phyloP scores from a whole-genome alignment of 495 filamentous ascomycete species.

The Lasiosphaeria hispida region DNA sequence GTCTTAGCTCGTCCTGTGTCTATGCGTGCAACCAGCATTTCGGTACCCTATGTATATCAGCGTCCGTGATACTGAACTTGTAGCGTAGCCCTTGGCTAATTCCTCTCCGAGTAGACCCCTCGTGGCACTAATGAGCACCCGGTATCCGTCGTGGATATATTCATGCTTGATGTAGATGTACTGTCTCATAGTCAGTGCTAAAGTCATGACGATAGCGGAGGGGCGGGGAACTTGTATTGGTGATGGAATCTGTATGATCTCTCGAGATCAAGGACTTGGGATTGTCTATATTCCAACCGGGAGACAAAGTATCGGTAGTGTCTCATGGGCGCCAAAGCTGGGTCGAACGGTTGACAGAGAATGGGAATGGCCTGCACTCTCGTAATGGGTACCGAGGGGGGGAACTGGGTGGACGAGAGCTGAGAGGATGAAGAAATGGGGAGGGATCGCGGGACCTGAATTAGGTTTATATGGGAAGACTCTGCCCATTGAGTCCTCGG shows the following conservation, averaged over 20 bases:
- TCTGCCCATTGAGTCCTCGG: no score
- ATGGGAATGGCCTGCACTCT: no score
- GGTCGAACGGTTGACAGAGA: no score
- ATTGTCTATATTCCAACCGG: slow-evolving; percentile 16
- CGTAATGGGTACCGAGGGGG: no score
- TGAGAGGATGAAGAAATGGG: no score
- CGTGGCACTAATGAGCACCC: slow-evolving; percentile 11
- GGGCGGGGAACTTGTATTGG: slow-evolving; percentile 6
- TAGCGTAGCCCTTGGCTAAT: slow-evolving; percentile 15
- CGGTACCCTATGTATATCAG: slow-evolving; percentile 12
- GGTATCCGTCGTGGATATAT: slow-evolving; percentile 11
- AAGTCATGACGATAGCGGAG: not conserved
- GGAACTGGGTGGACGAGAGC: no score
- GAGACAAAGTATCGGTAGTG: slow-evolving; percentile 20
- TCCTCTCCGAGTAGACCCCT: slow-evolving; percentile 13
- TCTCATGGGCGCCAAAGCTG: no score
- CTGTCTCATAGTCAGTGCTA: not conserved
- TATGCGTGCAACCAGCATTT: slow-evolving; percentile 13
- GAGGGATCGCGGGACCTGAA: no score
- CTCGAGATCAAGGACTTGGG: slow-evolving; percentile 7
- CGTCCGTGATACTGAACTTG: slow-evolving; percentile 2
- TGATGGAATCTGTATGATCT: slow-evolving; percentile 9
- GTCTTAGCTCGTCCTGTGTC: no score
- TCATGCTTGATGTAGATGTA: slow-evolving; percentile 15
- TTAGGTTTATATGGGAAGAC: no score